Conservation (phyloP, 164 flowering plant species). For the Tinospora cordifolia region DNA sequence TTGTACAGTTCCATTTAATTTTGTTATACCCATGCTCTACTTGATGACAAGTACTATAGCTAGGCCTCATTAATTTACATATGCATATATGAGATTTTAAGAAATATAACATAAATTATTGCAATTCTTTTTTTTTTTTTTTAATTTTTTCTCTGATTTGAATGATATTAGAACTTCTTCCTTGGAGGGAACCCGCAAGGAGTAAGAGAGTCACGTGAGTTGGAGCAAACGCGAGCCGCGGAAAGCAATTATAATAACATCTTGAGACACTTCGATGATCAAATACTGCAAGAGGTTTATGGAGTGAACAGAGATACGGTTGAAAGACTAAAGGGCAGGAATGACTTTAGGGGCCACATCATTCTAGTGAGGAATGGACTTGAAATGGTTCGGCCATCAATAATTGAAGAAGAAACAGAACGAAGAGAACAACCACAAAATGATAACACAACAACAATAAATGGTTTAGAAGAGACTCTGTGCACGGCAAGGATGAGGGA, state of each 20-base stretch:
- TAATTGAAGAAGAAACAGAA: slow-evolving; percentile 12
- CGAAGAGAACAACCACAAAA: not conserved
- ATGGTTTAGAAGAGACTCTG: slow-evolving; percentile 59
- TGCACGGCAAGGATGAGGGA: slow-evolving; percentile 43
- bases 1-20: not conserved
- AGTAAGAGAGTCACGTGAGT: not conserved
- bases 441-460: slow-evolving; percentile 10
- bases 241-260: slow-evolving; percentile 20
- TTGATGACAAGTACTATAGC: not conserved
- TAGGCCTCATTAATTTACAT: not conserved
- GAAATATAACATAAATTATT: not conserved
- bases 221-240: not conserved
- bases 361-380: slow-evolving; percentile 24
- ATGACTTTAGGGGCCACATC: slow-evolving; percentile 26
- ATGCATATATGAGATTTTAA: no score
- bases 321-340: not conserved
- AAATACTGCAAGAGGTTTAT: not conserved
- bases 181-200: slow-evolving; percentile 10
- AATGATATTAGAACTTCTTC: slow-evolving; percentile 4
- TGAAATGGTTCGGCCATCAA: slow-evolving; percentile 26
- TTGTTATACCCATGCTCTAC: not conserved
- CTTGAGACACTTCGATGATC: slow-evolving; percentile 15
- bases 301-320: not conserved
- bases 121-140: no score
- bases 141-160: not conserved